Evolutionary conservation across 495 filamentous ascomycete species (phyloP), one percentile per base, ranked within the genome.

Genomic region (Evansstolkia leycettana): DNA sequence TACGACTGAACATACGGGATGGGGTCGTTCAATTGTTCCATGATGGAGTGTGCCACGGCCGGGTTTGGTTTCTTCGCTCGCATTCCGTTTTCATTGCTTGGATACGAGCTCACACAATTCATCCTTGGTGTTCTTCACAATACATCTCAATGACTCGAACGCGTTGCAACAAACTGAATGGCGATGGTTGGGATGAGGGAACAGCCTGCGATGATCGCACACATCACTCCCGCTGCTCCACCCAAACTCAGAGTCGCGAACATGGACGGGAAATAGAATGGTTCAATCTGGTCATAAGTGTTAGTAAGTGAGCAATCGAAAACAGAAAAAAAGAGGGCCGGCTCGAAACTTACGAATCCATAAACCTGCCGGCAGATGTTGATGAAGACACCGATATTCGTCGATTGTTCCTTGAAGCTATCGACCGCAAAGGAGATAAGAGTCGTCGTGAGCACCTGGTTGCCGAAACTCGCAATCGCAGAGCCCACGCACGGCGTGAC

Each of bases 201-300:
- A 19, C 41, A 45, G 13, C 37, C 54, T 2, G 28, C 47, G 11
- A 57, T 41, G 17, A 57, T 51, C 2, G 43, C 54, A 12, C 42
- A 46, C 52, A 58, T 53, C 2, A 58, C 42, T 3, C 54, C 57
- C 0, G 55, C 48, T 8, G 54, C 52, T 3, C 50, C 47, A 13
- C 41, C 41, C 1, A 58, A 26, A 2, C 53, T 44, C 5, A 56
- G 17, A 0, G 50, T 36, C 11, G 52, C 32, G 15, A 60, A 58
- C 54, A 58, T 58, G 16, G 34, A 16, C 0, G 52, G 50, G 27
- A 60, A 58, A 31, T 54, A 58, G 31, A 60, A 60, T 0, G 52
- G 48, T 3, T 54, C 57, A 24, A 54, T 44, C n/a, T n/a, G n/a
- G n/a, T n/a, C n/a, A n/a, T n/a, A n/a, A n/a, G n/a, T n/a, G n/a